Conservation (phyloP, 2,329 filamentous ascomycete genomes). For the Hypoxylon rubiginosum region DNA sequence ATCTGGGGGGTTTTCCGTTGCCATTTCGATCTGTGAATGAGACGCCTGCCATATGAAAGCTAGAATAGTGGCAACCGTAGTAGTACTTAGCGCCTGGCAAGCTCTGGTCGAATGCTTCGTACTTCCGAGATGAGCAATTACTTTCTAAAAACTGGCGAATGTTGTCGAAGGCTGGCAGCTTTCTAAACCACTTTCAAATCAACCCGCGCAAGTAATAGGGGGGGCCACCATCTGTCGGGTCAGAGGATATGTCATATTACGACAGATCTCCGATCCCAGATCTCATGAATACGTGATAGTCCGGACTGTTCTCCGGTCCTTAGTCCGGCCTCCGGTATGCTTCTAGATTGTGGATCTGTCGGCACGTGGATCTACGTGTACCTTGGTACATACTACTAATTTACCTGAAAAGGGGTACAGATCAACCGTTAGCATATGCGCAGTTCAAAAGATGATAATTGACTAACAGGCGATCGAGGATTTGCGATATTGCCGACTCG, state of each 20-base stretch:
- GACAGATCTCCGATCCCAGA: not conserved
- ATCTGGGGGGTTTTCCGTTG: not conserved
- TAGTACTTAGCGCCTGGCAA: not conserved
- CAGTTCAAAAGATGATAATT: not conserved
- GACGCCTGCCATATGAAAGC: not conserved
- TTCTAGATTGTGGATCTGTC: not conserved
- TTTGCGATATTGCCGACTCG: not conserved
- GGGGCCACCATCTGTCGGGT: not conserved
- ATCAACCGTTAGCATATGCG: not conserved
- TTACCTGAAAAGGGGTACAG: not conserved
- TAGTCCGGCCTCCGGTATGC: not conserved
- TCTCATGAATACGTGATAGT: not conserved
- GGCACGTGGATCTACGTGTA: not conserved
- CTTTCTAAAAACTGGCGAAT: not conserved
- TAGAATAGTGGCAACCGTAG: not conserved
- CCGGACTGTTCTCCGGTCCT: not conserved
- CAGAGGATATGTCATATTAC: not conserved
- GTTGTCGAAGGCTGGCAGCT: no score
- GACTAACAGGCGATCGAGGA: not conserved
- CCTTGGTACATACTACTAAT: not conserved
- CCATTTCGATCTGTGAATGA: not conserved
- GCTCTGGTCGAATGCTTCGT: not conserved
- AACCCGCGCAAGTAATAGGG: not conserved
- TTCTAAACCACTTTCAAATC: not conserved
- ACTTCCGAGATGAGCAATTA: not conserved